Base-by-base conservation (phyloP, 768 basidiomycete genomes). In the Hygrocybe punicea region DNA sequence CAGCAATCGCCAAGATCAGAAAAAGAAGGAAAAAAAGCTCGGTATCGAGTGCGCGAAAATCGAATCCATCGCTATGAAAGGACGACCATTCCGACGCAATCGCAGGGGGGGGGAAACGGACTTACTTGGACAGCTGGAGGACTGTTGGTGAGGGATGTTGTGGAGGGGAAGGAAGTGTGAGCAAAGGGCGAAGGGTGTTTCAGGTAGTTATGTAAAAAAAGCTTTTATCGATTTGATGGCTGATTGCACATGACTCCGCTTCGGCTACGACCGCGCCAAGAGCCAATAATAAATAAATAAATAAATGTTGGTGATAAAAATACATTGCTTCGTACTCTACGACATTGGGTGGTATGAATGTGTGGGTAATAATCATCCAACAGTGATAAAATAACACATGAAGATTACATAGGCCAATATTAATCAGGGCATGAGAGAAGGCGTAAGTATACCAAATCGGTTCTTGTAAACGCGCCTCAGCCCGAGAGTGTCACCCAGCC, bases 211-310 rank as follows among this genome's bases (percentile, higher is more conserved):
- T 29, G 29, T 82, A 84, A 67, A 73, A 77, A 81, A 81, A 81
- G 72, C 75, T 81, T 84, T 83, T 79, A 84, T 84, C 82, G 72
- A 75, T 82, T 72, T 79, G 78, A 82, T 78, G 72, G 74, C 74
- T 78, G 76, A 77, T 76, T 74, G 76, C 76, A 66, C 70, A 67
- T 75, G 76, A 80, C 79, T 77, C 73, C 67, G 73, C 62, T 39
- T 62, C 72, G 68, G 73, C 68, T 61, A 64, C 58, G 53, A 58
- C 67, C 66, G 65, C 50, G 56, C 50, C 60, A 21, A 53, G 10
- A 52, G n/a, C 17, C 16, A 53, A 7, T 39, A 53, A 35, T 40
- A 35, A 23, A 21, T 51, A n/a, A 48, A 13, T 48, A 19, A 42
- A 42, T 42, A 21, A 14, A 48, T 48, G 6, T 14, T n/a, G 25